phyloP scores from a whole-genome alignment of 371 early-diverging fungal species.

The Mortierella sp. region DNA sequence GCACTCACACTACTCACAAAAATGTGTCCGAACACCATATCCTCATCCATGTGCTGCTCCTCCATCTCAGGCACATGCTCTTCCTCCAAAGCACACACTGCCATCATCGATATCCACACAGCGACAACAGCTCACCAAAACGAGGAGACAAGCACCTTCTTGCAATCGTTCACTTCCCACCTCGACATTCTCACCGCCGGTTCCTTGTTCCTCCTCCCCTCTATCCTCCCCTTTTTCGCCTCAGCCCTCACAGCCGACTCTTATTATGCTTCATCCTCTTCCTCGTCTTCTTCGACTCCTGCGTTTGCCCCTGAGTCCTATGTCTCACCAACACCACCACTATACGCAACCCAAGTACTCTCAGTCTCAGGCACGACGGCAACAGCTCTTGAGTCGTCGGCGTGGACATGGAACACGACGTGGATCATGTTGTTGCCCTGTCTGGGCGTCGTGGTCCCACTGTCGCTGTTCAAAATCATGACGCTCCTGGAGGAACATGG shows the following conservation, averaged over 20 bases:
- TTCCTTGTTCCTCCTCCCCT: constrained; percentile 40
- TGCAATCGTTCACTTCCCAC: constrained; percentile 19
- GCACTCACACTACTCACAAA: not conserved
- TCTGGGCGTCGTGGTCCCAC: constrained; percentile 33
- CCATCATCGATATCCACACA: constrained; percentile 8
- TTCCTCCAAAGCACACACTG: not conserved
- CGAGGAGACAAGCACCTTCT: constrained; percentile 9
- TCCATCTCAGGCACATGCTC: constrained; percentile 1
- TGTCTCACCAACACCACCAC: not conserved
- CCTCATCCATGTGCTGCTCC: not conserved
- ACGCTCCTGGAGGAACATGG: constrained; percentile 15
- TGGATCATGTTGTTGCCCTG: constrained; percentile 38
- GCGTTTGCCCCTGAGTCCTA: not conserved
- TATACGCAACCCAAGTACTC: not conserved
- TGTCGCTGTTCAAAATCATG: constrained; percentile 40
- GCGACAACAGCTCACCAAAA: not conserved
- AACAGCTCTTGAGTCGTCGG: not conserved
- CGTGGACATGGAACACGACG: constrained; percentile 17
- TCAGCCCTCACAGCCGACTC: constrained; percentile 34
- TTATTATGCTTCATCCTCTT: not conserved
- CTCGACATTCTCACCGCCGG: constrained; percentile 44
- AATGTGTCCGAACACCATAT: constrained; percentile 3
- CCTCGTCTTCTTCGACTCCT: not conserved
- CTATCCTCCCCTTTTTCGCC: constrained; percentile 39
- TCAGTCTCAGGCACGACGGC: not conserved